Evolutionary conservation across 257 asterid species (phyloP), one percentile per base, ranked within the genome.

Genomic region (Nicotiana attenuata): DNA sequence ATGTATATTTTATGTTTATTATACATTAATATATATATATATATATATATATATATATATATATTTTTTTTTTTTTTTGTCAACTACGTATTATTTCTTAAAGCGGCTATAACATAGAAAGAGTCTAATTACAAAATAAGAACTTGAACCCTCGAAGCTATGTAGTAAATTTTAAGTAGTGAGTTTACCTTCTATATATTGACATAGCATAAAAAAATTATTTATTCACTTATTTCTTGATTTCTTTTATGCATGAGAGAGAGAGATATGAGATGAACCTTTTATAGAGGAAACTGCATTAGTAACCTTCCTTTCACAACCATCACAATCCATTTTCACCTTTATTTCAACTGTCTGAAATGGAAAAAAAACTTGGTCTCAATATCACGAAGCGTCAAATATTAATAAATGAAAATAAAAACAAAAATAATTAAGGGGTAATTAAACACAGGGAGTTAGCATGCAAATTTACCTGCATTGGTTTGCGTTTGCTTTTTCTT

Each of bases 261-360:
- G 22, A 19, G 31, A 73, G 50, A 53, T 28, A 5, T 52, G 0
- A 81, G 2, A 16, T 61, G 26, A 65, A 92, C 97, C 97, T 91
- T 82, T 92, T 17, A 92, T 85, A 80, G 90, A 84, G 71, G 92
- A 80, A 81, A 90, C 96, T 0, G 97, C 90, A 17, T 90, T 78
- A 57, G 52, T 84, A 81, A 93, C 93, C 83, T 45, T 88, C 63
- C 96, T 87, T 87, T 89, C 96, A 76, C 97, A 93, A 59, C 97
- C 97, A 56, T 91, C 92, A 38, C 97, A 93, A 69, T 91, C 96
- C 96, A 93, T 88, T 87, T 93, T 93, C 78, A 93, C 97, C 83
- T 84, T 93, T 59, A 93, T 88, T 77, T 89, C 90, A 76, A 93
- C 97, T 11, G 92, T 90, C 96, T 93, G 88, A 85, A 67, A 45